Evolutionary conservation across 768 basidiomycete species (phyloP).

Genomic region (Rhizopogon roseolus): DNA sequence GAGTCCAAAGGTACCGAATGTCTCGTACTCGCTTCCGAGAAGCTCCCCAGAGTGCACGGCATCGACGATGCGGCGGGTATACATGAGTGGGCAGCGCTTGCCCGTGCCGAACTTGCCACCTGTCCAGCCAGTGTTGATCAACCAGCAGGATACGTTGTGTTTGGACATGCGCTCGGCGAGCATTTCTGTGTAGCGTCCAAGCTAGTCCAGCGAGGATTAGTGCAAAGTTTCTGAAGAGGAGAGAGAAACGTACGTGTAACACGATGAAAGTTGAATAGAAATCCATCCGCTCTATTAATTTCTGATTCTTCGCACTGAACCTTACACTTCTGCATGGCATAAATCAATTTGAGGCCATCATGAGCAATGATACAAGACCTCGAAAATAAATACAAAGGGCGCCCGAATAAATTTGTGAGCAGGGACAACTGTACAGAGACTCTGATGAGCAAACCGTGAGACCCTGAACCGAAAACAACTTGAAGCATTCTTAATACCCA

Average conservation of each 20-base stretch:
- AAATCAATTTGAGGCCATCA: too few relatives aligned
- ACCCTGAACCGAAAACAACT: too few relatives aligned
- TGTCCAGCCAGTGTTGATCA: conserved; percentile 98
- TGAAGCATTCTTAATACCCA: too few relatives aligned
- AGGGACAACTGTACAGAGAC: too few relatives aligned
- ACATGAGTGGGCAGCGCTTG: conserved; percentile 94
- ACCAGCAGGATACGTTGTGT: conserved; percentile 90
- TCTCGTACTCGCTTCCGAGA: conserved; percentile 82
- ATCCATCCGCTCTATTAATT: too few relatives aligned
- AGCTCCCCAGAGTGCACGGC: conserved; percentile 94
- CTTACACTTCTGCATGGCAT: too few relatives aligned
- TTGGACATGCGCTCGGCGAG: conserved; percentile 90
- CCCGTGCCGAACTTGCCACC: conserved; percentile 91
- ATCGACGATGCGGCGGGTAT: conserved; percentile 94
- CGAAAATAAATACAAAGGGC: too few relatives aligned
- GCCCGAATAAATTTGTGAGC: too few relatives aligned
- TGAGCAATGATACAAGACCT: too few relatives aligned
- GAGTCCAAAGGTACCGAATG: conserved; percentile 77
- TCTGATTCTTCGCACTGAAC: too few relatives aligned
- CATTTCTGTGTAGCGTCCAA: conserved; percentile 95
- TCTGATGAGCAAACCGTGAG: too few relatives aligned
- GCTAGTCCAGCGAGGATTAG: conserved; percentile 35
- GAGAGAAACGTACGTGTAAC: conserved; percentile 61
- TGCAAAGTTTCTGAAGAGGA: background rate
- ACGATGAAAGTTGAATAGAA: too few relatives aligned